Percentiles rank a stretch among this genome's conserved stretches.
phyloP scores from a whole-genome alignment of 2,329 filamentous ascomycete species.

The Corniculantispora saksenae region DNA sequence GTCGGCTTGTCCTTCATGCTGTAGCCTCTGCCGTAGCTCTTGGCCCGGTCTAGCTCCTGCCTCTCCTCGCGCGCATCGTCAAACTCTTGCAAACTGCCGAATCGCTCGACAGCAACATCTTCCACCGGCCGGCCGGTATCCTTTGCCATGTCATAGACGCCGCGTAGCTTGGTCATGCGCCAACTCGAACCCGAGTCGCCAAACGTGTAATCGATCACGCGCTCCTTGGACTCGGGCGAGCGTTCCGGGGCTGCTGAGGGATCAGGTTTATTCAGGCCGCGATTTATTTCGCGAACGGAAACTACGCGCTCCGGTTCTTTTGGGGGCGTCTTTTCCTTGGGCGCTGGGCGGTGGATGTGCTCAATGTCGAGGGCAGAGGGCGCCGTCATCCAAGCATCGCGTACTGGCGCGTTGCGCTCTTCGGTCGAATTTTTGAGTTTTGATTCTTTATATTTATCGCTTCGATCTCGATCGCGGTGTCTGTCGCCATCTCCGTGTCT shows the following conservation, averaged over 20 bases:
- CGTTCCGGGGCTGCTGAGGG: neutral
- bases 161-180: conserved; percentile 94
- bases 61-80: conserved; percentile 93
- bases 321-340: conserved; percentile 55
- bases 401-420: conserved; percentile 29
- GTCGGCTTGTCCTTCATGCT: conserved; percentile 83
- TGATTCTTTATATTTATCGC: conserved; percentile 40
- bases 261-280: conserved; percentile 51
- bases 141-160: conserved; percentile 77
- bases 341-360: conserved; percentile 66
- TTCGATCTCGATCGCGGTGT: conserved; percentile 28
- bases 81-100: conserved; percentile 78
- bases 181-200: conserved; percentile 89
- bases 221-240: conserved; percentile 49
- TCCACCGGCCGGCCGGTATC: conserved; percentile 73
- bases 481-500: conserved; percentile 40
- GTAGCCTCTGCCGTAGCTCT: conserved; percentile 82
- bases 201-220: conserved; percentile 72
- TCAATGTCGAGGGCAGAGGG: conserved; percentile 82
- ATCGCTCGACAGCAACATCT: conserved; percentile 79
- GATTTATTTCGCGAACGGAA: conserved; percentile 80
- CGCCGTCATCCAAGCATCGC: conserved; percentile 94
- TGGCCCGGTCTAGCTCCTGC: conserved; percentile 81
- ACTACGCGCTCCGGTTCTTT: conserved; percentile 68
- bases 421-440: conserved; percentile 48